A percentile compares a stretch with the other conserved stretches of the same genome.
Conservation (phyloP, 1,284 basidiomycete genomes). For the Xerocomus nothofagi region DNA sequence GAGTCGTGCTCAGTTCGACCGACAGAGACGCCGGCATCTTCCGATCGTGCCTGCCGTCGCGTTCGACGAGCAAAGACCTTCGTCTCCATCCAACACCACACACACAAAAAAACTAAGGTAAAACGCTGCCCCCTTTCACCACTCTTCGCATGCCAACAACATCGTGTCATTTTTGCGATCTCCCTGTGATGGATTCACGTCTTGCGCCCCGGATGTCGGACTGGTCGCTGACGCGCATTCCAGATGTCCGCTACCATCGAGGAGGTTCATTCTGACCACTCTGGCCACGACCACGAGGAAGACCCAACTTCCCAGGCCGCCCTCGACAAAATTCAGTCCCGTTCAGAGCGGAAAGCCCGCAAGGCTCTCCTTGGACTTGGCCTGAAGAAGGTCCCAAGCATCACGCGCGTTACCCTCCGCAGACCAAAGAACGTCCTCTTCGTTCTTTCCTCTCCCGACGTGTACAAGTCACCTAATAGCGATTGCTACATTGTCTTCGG, state of each 20-base stretch:
- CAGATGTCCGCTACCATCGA: conserved; percentile 80
- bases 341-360: conserved; percentile 88
- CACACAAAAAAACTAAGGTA: conserved; percentile 31
- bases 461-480: conserved; percentile 96
- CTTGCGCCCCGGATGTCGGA: conserved; percentile 36
- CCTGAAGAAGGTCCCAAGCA: conserved; percentile 88
- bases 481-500: conserved; percentile 99
- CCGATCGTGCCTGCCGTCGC: conserved; percentile 33
- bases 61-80: conserved; percentile 38
- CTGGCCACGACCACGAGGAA: conserved; percentile 69
- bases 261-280: conserved; percentile 78
- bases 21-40: conserved; percentile 23
- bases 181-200: conserved; percentile 25
- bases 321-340: conserved; percentile 91
- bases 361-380: conserved; percentile 87
- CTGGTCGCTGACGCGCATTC: conserved; percentile 21
- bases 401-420: conserved; percentile 94
- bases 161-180: not conserved
- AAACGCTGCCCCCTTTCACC: not conserved
- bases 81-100: conserved; percentile 2
- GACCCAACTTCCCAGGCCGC: conserved; percentile 82
- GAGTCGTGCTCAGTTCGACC: not conserved
- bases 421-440: conserved; percentile 95
- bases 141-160: not conserved
- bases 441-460: conserved; percentile 92